Base-by-base conservation (phyloP, 495 filamentous ascomycete genomes). In the Penicillium longicatenatum region DNA sequence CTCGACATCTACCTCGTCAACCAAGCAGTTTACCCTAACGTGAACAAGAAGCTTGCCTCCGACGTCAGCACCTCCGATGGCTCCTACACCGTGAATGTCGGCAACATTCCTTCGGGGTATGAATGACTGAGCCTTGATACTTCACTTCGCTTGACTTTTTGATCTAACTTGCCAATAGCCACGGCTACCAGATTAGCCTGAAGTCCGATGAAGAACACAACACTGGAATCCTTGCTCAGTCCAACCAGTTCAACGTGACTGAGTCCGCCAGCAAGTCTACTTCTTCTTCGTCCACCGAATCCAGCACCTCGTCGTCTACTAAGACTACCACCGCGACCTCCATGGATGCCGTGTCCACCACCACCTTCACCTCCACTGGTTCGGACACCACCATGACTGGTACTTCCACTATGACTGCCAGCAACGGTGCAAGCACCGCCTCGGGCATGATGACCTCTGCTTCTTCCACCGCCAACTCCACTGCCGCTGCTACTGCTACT, bases 11-110 rank as follows among this genome's bases (percentile, higher is more conserved):
- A 71, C 61, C 58, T 77, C 9, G 68, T 75, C 55, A 76, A 77
- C 68, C 70, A 76, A 52, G 57, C 61, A 44, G 62, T 73, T 44
- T 75, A 75, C 52, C 75, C 75, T 39, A 58, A 59, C 6, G 65
- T 84, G 6, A 67, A 76, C 41, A 71, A 80, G 63, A 80, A 78
- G 47, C 71, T 80, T 33, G 73, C 72, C 24, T 60, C 69, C 14
- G 61, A 73, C 26, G 54, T 76, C 12, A 61, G 75, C 14, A 73
- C 73, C 24, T 71, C 72, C 42, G 60, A 73, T 47, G 68, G 64
- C 19, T 71, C 70, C 31, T 74, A 74, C 61, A 69, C 61, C n/a
- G 62, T 70, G 17, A 44, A 58, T 39, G 33, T 75, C 11, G 55
- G 62, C 49, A 63, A 54, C 26, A 42, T 68, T n/a, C 21, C 65